phyloP scores from a whole-genome alignment of 371 early-diverging fungal genomes.

The Mortierella sp. region DNA sequence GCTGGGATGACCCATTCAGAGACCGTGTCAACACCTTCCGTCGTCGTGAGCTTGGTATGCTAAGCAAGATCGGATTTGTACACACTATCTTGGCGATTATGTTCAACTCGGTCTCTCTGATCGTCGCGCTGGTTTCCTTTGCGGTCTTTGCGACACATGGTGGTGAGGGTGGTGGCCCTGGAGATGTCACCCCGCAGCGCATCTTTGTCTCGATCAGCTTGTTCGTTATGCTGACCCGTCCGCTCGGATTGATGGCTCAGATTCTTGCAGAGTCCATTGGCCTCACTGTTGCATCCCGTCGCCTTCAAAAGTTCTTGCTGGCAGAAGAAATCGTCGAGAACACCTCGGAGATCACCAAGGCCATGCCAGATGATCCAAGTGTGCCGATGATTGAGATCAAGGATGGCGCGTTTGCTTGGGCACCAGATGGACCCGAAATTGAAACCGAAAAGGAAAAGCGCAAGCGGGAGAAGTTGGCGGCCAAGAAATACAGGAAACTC shows the following conservation, averaged over 20 bases:
- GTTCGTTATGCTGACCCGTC: conserved; percentile 38
- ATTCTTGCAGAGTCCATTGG: conserved; percentile 37
- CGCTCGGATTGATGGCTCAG: conserved; percentile 38
- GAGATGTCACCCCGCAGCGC: conserved; percentile 37
- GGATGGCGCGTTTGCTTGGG: conserved; percentile 48
- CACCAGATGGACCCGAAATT: conserved; percentile 27
- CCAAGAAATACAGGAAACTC: conserved; percentile 35
- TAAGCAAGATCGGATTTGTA: conserved; percentile 38
- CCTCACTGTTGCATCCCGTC: conserved; percentile 39
- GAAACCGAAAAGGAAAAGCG: conserved; percentile 40
- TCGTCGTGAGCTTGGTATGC: conserved; percentile 31
- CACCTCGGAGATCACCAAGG: conserved; percentile 7
- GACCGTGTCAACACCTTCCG: conserved; percentile 33
- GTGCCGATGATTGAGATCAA: conserved; percentile 38
- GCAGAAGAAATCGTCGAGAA: conserved; percentile 65
- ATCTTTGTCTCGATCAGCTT: conserved; percentile 48
- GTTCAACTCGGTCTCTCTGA: conserved; percentile 63
- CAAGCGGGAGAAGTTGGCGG: conserved; percentile 21
- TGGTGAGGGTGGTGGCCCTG: conserved; percentile 26
- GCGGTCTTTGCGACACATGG: conserved; percentile 42
- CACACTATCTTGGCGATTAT: conserved; percentile 61
- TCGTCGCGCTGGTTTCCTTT: conserved; percentile 41
- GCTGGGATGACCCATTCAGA: conserved; percentile 49
- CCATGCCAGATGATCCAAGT: conserved; percentile 34
- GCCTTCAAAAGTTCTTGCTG: conserved; percentile 71